A percentile compares a stretch with the other conserved stretches of the same genome.
These are phyloP conservation scores for Colletotrichum musicola DNA, from an alignment of 2,329 filamentous ascomycete genomes.

Conservation along the genomic window DNA sequence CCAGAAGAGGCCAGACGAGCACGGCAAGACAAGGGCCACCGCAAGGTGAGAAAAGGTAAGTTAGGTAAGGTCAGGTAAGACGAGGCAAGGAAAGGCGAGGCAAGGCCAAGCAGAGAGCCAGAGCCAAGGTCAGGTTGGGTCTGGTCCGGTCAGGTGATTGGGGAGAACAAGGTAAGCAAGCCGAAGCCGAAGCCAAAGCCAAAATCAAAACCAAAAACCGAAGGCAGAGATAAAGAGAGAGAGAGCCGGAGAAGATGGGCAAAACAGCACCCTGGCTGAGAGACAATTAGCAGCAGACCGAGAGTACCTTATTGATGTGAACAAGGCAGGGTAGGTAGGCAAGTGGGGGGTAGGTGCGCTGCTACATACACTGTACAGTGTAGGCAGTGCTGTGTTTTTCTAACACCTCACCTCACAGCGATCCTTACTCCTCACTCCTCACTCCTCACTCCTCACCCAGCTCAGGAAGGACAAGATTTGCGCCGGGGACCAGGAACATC, in stretches of 20 bases:
- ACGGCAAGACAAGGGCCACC: slow-evolving; percentile 2
- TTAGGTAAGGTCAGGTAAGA: background rate
- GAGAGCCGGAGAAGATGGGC: too few species aligned
- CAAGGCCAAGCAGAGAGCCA: background rate
- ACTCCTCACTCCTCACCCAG: slow-evolving; percentile 9
- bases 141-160: too few species aligned
- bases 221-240: too few species aligned
- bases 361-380: too few species aligned
- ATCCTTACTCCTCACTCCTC: slow-evolving; percentile 5
- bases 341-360: too few species aligned
- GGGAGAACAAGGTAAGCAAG: background rate
- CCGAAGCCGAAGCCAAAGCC: background rate
- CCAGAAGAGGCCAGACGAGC: too few species aligned
- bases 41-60: background rate
- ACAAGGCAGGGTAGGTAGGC: too few species aligned
- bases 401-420: background rate
- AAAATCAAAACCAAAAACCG: too few species aligned
- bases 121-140: background rate
- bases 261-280: too few species aligned
- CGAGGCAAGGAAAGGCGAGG: background rate
- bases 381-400: too few species aligned
- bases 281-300: too few species aligned
- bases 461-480: slow-evolving; percentile 22
- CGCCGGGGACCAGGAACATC: slow-evolving; percentile 5
- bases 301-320: too few species aligned